Percentiles rank a stretch among this genome's conserved stretches.
Conservation (phyloP, 202 grass and related monocot species). For the Zizania palustris region DNA sequence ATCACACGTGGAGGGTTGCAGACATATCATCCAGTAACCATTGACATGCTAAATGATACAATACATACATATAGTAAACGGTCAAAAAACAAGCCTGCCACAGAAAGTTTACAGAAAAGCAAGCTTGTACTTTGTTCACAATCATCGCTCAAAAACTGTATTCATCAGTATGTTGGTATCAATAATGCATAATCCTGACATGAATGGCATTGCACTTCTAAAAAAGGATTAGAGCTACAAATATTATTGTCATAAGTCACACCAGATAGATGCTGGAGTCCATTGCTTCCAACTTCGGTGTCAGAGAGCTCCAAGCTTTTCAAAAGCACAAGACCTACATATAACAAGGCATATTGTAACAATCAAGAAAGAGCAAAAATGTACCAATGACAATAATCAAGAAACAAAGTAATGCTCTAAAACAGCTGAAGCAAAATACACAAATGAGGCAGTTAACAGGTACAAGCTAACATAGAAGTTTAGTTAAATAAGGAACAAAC, state of each 20-base stretch:
- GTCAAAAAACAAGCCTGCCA: too few relatives aligned
- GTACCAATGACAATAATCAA: neutral
- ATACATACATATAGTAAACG: neutral
- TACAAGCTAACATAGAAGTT: neutral
- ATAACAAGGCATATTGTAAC: slow-evolving; percentile 25
- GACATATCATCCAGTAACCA: neutral
- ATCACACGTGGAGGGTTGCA: neutral
- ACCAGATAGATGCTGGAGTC: slow-evolving; percentile 79
- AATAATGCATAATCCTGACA: neutral
- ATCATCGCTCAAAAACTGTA: neutral
- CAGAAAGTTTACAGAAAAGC: neutral
- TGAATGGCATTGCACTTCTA: neutral
- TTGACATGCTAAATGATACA: neutral
- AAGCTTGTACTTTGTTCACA: neutral
- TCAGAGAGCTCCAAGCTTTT: slow-evolving; percentile 88
- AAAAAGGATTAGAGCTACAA: neutral
- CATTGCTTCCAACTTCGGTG: slow-evolving; percentile 75
- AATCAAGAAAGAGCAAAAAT: slow-evolving; percentile 8
- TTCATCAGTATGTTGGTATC: slow-evolving; percentile 1
- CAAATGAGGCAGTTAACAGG: neutral
- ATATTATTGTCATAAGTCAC: slow-evolving; percentile 19
- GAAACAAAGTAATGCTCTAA: neutral
- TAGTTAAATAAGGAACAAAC: slow-evolving; percentile 4
- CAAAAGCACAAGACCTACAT: slow-evolving; percentile 71
- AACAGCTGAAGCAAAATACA: neutral